phyloP scores from a whole-genome alignment of 2,329 filamentous ascomycete genomes.

The Arachnomyces sp. region DNA sequence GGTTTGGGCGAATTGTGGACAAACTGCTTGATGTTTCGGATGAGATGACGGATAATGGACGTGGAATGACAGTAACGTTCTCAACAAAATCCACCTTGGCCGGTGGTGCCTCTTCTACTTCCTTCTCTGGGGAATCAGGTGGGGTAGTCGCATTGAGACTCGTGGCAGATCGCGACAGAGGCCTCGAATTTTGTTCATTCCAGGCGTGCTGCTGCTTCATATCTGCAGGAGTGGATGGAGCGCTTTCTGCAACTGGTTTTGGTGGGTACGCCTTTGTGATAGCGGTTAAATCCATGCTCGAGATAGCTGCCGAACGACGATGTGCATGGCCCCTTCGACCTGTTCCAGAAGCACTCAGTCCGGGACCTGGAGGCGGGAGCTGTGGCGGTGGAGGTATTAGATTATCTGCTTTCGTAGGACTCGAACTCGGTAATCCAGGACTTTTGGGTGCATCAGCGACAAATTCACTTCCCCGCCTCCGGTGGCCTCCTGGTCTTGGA shows the following conservation, averaged over 20 bases:
- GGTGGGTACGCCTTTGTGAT: conserved; percentile 40
- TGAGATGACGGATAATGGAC: conserved; percentile 75
- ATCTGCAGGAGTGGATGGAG: conserved; percentile 45
- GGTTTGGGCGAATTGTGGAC: conserved; percentile 58
- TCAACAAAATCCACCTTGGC: conserved; percentile 9
- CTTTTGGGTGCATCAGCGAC: conserved; percentile 55
- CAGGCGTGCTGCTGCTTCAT: conserved; percentile 18
- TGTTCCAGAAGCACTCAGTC: conserved; percentile 39
- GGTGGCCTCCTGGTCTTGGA: conserved; percentile 54
- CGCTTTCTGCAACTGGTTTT: conserved; percentile 50
- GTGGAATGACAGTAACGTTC: conserved; percentile 51
- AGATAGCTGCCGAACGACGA: conserved; percentile 72
- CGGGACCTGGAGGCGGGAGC: conserved; percentile 26
- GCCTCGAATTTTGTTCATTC: conserved; percentile 23
- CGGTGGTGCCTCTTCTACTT: conserved; percentile 4
- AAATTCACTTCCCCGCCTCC: conserved; percentile 80
- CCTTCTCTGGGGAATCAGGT: conserved; percentile 26
- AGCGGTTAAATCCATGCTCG: conserved; percentile 66
- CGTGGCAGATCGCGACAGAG: conserved; percentile 28
- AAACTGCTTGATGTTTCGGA: conserved; percentile 74
- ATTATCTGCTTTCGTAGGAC: conserved; percentile 59
- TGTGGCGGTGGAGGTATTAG: conserved; percentile 42
- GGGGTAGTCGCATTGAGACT: conserved; percentile 24
- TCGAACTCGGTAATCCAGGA: conserved; percentile 42
- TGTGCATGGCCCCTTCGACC: conserved; percentile 67